Evolutionary conservation across 2,329 filamentous ascomycete genomes (phyloP).

Genomic region (Exophiala mesophila): DNA sequence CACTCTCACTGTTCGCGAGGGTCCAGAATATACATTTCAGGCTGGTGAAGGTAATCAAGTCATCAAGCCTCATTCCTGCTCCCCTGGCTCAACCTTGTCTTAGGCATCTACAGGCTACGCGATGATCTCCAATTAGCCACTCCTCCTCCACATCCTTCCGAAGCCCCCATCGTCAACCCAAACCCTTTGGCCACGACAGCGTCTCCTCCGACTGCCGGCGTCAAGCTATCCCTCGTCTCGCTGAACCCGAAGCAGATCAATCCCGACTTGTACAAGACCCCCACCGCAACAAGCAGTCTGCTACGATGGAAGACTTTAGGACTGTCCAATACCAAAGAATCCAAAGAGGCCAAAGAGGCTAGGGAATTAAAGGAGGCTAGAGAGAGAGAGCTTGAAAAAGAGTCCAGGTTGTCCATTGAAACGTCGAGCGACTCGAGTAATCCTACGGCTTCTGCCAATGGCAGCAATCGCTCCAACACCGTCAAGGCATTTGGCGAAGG

Average conservation of each 20-base stretch:
- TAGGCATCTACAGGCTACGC: slow-evolving; percentile 83
- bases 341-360: slow-evolving; percentile 32
- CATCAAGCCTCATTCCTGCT: background rate
- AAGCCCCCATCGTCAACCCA: slow-evolving; percentile 77
- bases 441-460: slow-evolving; percentile 39
- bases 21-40: slow-evolving; percentile 81
- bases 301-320: slow-evolving; percentile 27
- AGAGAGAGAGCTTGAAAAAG: slow-evolving; percentile 42
- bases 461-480: slow-evolving; percentile 34
- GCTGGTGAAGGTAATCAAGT: slow-evolving; percentile 81
- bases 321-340: slow-evolving; percentile 23
- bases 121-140: slow-evolving; percentile 91
- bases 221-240: slow-evolving; percentile 73
- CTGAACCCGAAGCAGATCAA: slow-evolving; percentile 57
- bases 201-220: slow-evolving; percentile 76
- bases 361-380: slow-evolving; percentile 56
- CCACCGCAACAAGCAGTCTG: slow-evolving; percentile 46
- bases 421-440: slow-evolving; percentile 51
- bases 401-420: slow-evolving; percentile 58
- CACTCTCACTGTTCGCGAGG: slow-evolving; percentile 70
- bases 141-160: slow-evolving; percentile 90
- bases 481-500: slow-evolving; percentile 76
- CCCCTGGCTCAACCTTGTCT: slow-evolving; percentile 2
- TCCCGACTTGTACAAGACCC: slow-evolving; percentile 47
- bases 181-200: slow-evolving; percentile 86